These are phyloP conservation scores for Leucocoprinus sp. DNA, from an alignment of 768 basidiomycete species.

Conservation along the genomic window DNA sequence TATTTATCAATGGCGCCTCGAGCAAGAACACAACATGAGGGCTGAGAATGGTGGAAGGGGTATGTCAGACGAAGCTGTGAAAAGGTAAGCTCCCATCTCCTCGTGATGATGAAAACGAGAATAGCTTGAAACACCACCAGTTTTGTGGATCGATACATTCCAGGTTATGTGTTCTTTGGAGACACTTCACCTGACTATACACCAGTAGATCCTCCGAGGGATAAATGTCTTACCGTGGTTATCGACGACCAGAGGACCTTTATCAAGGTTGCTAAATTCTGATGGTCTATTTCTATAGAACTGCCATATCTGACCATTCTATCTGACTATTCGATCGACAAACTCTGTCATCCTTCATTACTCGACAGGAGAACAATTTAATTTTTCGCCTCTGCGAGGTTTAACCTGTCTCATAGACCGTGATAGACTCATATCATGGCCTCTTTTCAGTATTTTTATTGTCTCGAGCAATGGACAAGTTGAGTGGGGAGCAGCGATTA, in stretches of 20 bases:
- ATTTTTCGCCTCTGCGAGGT: no score
- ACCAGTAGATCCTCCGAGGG: constrained; percentile 18
- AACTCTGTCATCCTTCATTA: neutral
- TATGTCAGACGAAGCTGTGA: constrained; percentile 75
- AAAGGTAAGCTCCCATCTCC: constrained; percentile 38
- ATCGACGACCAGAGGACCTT: constrained; percentile 50
- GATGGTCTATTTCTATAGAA: constrained; percentile 4
- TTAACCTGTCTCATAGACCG: no score
- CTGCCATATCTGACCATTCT: neutral
- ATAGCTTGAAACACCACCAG: constrained; percentile 25
- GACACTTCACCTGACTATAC: constrained; percentile 3
- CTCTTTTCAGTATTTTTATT: no score
- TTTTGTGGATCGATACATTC: constrained; percentile 81
- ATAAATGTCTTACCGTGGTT: constrained; percentile 41
- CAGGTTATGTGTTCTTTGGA: constrained; percentile 16
- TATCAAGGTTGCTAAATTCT: constrained; percentile 34
- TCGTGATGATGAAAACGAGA: neutral
- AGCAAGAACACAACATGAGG: constrained; percentile 92
- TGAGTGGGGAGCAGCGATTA: no score
- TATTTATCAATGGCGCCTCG: constrained; percentile 81
- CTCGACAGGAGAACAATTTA: no score
- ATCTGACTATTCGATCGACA: neutral
- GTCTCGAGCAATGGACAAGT: no score
- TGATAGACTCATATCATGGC: neutral
- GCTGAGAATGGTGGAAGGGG: constrained; percentile 74